These are phyloP conservation scores for Spatholobus suberectus DNA, from an alignment of 306 rosid genomes.

Conservation along the genomic window DNA sequence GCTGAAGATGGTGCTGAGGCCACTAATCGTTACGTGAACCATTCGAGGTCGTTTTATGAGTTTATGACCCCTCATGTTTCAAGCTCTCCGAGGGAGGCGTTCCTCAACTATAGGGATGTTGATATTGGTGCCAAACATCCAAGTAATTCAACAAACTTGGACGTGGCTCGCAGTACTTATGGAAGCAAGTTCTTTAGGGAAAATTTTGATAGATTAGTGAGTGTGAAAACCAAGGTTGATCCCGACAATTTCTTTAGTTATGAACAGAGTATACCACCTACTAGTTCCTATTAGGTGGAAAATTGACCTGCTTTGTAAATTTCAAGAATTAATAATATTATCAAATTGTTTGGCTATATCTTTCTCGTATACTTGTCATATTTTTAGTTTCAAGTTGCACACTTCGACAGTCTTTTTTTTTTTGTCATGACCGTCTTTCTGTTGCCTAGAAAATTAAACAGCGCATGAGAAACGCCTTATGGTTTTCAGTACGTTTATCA, in stretches of 20 bases:
- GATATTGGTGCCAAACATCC: slow-evolving; percentile 47
- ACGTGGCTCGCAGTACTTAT: not conserved
- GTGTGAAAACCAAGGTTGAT: slow-evolving; percentile 31
- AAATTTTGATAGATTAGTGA: slow-evolving; percentile 35
- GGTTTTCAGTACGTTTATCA: too few species aligned
- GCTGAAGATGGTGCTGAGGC: not conserved
- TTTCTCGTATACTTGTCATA: too few species aligned
- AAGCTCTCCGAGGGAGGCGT: slow-evolving; percentile 30
- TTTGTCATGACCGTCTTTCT: too few species aligned
- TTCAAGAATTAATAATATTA: not conserved
- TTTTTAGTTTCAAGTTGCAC: too few species aligned
- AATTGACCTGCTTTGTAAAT: too few species aligned
- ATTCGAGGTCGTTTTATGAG: not conserved
- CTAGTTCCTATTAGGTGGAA: not conserved
- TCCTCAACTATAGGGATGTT: slow-evolving; percentile 44
- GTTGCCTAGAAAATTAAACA: too few species aligned
- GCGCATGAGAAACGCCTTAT: too few species aligned
- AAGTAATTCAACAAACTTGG: not conserved
- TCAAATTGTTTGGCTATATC: too few species aligned
- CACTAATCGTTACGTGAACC: not conserved
- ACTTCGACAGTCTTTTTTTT: too few species aligned
- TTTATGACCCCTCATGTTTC: slow-evolving; percentile 43
- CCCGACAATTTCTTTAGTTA: slow-evolving; percentile 37
- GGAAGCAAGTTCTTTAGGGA: slow-evolving; percentile 33
- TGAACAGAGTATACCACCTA: slow-evolving; percentile 48